Evolutionary conservation across 2,329 filamentous ascomycete species (phyloP).

Genomic region (Diaporthe sp.): DNA sequence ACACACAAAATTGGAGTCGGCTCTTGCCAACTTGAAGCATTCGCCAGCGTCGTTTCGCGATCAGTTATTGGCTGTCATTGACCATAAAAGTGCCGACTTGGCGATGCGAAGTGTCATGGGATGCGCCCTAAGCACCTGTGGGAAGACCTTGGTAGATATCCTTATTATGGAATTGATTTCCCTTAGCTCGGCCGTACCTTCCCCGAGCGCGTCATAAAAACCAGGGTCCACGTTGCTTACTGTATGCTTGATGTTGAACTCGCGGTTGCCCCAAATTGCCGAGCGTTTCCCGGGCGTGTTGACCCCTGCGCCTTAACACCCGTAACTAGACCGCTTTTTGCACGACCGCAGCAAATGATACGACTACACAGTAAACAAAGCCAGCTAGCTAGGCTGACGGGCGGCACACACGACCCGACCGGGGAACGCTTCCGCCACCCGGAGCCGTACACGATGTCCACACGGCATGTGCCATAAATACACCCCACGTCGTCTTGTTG

Average conservation of each 20-base stretch:
- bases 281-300: background rate
- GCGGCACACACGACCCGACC: slow-evolving; percentile 1
- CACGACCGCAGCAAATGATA: background rate
- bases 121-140: too few species aligned
- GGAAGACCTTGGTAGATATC: background rate
- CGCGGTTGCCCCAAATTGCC: background rate
- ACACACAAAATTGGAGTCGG: too few species aligned
- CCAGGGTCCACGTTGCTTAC: slow-evolving; percentile 20
- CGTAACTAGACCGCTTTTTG: slow-evolving; percentile 26
- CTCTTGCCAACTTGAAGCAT: background rate
- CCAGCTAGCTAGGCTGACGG: background rate
- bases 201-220: background rate
- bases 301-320: slow-evolving; percentile 15
- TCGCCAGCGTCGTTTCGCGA: background rate
- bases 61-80: background rate
- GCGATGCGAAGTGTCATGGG: background rate
- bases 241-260: background rate
- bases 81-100: background rate
- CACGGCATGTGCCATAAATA: background rate
- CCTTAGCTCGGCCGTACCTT: slow-evolving; percentile 5
- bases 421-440: background rate
- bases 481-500: background rate
- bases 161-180: background rate
- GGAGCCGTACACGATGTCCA: background rate
- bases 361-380: background rate